These are phyloP conservation scores for Trichoderma sp. DNA, from an alignment of 2,329 filamentous ascomycete genomes.

Conservation along the genomic window DNA sequence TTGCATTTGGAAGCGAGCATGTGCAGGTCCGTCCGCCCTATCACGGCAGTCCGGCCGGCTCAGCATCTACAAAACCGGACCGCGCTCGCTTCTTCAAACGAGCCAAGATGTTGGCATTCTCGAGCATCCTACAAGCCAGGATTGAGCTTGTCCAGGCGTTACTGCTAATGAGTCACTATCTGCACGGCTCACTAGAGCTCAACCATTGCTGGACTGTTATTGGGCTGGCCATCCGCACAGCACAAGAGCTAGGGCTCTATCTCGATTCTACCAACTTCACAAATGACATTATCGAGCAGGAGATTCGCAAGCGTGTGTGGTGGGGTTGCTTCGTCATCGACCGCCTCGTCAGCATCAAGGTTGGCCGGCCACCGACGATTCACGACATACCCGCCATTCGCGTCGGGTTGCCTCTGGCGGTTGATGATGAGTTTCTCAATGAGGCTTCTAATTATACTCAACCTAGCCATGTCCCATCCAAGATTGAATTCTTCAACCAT, in stretches of 20 bases:
- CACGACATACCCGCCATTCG: constrained; percentile 9
- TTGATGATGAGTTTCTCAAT: constrained; percentile 8
- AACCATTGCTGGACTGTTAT: constrained; percentile 14
- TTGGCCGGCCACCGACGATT: constrained; percentile 8
- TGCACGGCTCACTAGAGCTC: constrained; percentile 11
- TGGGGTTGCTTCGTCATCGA: constrained; percentile 15
- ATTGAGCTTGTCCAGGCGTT: constrained; percentile 12
- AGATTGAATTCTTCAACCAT: constrained; percentile 8
- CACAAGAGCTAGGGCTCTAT: constrained; percentile 10
- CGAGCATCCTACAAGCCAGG: constrained; percentile 7
- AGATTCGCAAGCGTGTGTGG: constrained; percentile 16
- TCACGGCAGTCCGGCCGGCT: neutral
- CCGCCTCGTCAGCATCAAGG: constrained; percentile 15
- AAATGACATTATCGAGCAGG: constrained; percentile 3
- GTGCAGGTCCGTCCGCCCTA: neutral
- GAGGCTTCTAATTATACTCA: constrained; percentile 7
- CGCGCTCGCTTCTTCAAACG: constrained; percentile 13
- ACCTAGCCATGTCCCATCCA: constrained; percentile 4
- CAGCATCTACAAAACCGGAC: constrained; percentile 6
- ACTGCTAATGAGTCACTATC: constrained; percentile 9
- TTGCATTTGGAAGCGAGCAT: constrained; percentile 12
- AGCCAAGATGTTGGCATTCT: constrained; percentile 11
- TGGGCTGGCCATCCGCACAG: constrained; percentile 5
- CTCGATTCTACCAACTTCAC: constrained; percentile 7
- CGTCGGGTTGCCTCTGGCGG: neutral